Evolutionary conservation across 2,329 filamentous ascomycete species (phyloP).

Genomic region (Aspergillus ustus): DNA sequence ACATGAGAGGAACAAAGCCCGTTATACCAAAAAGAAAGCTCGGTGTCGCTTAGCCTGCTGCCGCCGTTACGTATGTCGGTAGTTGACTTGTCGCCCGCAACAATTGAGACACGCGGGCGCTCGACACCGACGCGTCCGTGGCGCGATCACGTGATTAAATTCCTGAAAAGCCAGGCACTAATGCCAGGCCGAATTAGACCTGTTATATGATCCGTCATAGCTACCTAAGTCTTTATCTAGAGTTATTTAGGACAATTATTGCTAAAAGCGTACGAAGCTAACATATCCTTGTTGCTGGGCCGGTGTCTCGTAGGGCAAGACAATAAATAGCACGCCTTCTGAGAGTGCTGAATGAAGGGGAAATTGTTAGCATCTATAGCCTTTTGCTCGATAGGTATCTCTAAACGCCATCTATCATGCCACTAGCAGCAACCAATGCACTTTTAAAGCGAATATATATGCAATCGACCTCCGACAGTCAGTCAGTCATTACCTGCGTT

Average conservation of each 20-base stretch:
- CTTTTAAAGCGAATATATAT: slow-evolving; percentile 31
- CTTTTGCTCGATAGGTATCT: slow-evolving; percentile 17
- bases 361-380: background rate
- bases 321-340: too few species aligned
- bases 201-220: too few species aligned
- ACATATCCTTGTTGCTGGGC: too few species aligned
- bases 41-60: background rate
- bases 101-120: slow-evolving; percentile 13
- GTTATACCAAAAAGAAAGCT: background rate
- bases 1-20: background rate
- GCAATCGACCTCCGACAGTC: slow-evolving; percentile 21
- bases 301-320: too few species aligned
- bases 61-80: background rate
- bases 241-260: too few species aligned
- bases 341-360: background rate
- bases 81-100: background rate
- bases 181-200: background rate
- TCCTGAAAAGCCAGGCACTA: slow-evolving; percentile 3
- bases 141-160: slow-evolving; percentile 38
- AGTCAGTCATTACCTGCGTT: slow-evolving; percentile 42
- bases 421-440: slow-evolving; percentile 22
- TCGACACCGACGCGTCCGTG: slow-evolving; percentile 38
- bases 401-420: slow-evolving; percentile 32
- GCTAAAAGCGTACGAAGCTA: too few species aligned
- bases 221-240: too few species aligned